A percentile compares a stretch with the other conserved stretches of the same genome.
Evolutionary conservation across 2,329 filamentous ascomycete genomes (phyloP).

Genomic region (Dichotomopilus funicola): DNA sequence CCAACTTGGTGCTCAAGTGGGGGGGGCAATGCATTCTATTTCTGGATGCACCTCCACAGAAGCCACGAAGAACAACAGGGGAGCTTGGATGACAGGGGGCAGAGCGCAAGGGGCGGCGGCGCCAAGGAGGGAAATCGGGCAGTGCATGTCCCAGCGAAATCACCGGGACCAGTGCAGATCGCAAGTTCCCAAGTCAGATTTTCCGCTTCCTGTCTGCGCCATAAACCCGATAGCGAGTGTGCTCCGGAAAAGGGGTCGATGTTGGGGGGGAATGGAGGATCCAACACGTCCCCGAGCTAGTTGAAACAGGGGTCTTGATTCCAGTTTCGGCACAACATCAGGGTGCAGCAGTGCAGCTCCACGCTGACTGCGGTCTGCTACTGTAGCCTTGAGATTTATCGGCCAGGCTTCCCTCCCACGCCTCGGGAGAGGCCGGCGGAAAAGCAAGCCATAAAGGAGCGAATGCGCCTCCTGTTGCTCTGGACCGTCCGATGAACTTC

Average conservation of each 20-base stretch:
- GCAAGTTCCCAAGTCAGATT: not conserved
- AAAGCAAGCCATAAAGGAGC: not conserved
- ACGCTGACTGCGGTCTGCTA: not conserved
- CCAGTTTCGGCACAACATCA: too few species aligned
- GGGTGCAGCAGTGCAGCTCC: too few species aligned
- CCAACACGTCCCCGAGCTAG: too few species aligned
- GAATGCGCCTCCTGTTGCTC: constrained; percentile 1
- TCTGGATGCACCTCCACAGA: constrained; percentile 6
- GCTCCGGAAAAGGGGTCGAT: too few species aligned
- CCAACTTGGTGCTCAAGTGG: not conserved
- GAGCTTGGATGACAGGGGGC: not conserved
- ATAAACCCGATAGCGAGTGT: not conserved
- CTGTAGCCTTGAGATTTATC: too few species aligned
- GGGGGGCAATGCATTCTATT: constrained; percentile 10
- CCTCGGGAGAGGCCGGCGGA: constrained; percentile 4
- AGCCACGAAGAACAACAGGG: not conserved
- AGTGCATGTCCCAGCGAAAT: constrained; percentile 5
- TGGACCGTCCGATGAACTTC: not conserved
- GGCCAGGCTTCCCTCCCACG: not conserved
- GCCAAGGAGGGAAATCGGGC: constrained; percentile 1
- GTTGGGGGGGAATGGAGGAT: too few species aligned
- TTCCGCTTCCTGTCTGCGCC: not conserved
- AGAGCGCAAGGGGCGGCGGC: not conserved
- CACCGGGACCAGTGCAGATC: not conserved
- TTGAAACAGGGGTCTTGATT: too few species aligned